Base-by-base conservation (phyloP, 768 basidiomycete genomes). In the Suillus brevipes region DNA sequence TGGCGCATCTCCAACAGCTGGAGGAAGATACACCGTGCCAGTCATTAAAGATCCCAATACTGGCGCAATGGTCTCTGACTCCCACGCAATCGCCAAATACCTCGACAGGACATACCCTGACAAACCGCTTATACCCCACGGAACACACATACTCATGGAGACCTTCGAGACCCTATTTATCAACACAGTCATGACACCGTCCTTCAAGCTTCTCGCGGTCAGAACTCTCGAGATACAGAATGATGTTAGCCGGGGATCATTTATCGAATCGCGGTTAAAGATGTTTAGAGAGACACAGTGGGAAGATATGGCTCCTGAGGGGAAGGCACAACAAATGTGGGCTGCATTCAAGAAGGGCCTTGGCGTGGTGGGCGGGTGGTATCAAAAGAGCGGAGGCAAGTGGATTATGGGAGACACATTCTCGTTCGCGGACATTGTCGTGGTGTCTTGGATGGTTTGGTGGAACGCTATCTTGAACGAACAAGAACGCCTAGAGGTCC, bases 21-120 rank as follows among this genome's bases (percentile, higher is more conserved):
- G 31, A 13, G 40, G 12, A 37, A 8, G 23, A 3, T 85, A 85
- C 73, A 83, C 81, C 3, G 68, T 83, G 5, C 85, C 85, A 1
- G 76, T 79, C 40, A 83, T 87, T 56, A 66, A 78, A 67, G 83
- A 85, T 68, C 76, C 78, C 2, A 65, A 66, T 13, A 82, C 79
- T 3, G 76, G 73, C 10, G 67, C 69, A 10, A 64, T 70, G 6
- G 47, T 85, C 43, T 71, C 80, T 6, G 81, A 84, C 55, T 85
- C 84, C 0, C 68, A 69, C 47, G 65, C 64, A n/a, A 85, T 85
- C 64, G 83, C 81, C 1, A 67, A 75, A 50, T 84, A 85, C 68
- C 78, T 85, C 61, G 84, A 85, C 61, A 71, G 72, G 20, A 74
- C 77, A 2, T 85, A 84, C 64, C 81, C 84, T 3, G 71, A 75